These are phyloP conservation scores for Crithidia sp. DNA, from an alignment of 208 protist species.

Conservation along the genomic window DNA sequence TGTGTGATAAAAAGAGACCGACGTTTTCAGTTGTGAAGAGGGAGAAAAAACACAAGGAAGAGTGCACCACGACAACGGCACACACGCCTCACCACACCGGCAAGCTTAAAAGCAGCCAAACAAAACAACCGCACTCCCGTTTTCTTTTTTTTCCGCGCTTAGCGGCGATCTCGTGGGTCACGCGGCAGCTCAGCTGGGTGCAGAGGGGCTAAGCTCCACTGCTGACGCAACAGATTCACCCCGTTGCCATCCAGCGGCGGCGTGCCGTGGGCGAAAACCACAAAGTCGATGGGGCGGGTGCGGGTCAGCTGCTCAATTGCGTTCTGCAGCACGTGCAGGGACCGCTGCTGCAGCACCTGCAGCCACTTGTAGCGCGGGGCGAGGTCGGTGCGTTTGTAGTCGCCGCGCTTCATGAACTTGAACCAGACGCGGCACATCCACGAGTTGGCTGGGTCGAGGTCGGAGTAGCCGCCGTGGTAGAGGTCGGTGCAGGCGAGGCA, in stretches of 20 bases:
- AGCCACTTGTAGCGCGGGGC: conserved; percentile 80
- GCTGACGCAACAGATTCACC: conserved; percentile 56
- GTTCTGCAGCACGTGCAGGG: conserved; percentile 41
- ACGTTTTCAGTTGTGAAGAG: no score
- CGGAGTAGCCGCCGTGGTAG: conserved; percentile 83
- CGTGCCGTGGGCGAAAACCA: conserved; percentile 77
- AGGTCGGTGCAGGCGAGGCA: conserved; percentile 79
- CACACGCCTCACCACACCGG: no score
- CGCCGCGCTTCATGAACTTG: conserved; percentile 86
- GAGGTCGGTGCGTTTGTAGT: conserved; percentile 75
- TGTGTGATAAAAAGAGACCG: no score
- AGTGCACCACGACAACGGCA: no score
- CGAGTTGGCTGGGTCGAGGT: conserved; percentile 86
- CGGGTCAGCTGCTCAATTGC: conserved; percentile 65
- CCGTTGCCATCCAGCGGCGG: conserved; percentile 55
- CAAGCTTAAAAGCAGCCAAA: no score
- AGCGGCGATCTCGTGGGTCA: not conserved
- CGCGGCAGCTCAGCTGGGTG: conserved; percentile 20
- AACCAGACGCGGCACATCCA: conserved; percentile 92
- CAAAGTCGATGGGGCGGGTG: conserved; percentile 42
- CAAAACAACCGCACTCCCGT: not conserved
- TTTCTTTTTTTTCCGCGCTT: not conserved
- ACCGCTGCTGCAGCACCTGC: conserved; percentile 56
- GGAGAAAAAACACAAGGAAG: no score
- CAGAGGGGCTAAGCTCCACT: conserved; percentile 73